Conservation (phyloP, 2,329 filamentous ascomycete genomes). For the Calonectria hawksworthii region DNA sequence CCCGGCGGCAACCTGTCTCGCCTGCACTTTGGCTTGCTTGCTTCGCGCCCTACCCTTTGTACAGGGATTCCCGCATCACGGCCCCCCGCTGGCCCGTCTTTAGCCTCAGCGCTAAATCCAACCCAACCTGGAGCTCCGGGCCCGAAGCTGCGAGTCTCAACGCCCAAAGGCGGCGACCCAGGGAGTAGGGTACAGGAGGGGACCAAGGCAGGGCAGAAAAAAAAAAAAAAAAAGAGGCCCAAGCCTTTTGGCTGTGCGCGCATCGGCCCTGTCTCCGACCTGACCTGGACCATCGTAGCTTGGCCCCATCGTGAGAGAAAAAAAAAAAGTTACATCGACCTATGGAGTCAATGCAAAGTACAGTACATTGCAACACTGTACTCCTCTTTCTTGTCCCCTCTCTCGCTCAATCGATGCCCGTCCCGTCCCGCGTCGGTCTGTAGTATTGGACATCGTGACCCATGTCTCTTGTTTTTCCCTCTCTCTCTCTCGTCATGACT, state of each 20-base stretch:
- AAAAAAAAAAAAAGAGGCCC: neutral
- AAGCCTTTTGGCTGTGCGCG: slow-evolving; percentile 3
- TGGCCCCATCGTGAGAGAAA: slow-evolving; percentile 28
- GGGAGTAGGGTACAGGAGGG: neutral
- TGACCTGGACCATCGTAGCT: slow-evolving; percentile 12
- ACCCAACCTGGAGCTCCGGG: slow-evolving; percentile 32
- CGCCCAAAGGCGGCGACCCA: slow-evolving; percentile 4
- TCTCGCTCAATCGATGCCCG: slow-evolving; percentile 12
- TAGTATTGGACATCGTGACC: slow-evolving; percentile 22
- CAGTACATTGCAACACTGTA: slow-evolving; percentile 14
- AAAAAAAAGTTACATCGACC: slow-evolving; percentile 10
- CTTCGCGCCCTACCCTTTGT: neutral
- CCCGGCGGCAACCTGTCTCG: neutral
- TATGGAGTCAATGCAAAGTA: slow-evolving; percentile 11
- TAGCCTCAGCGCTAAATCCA: slow-evolving; percentile 44
- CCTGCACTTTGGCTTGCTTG: neutral
- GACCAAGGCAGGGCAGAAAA: neutral
- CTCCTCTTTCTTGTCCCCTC: slow-evolving; percentile 10
- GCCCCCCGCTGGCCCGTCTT: slow-evolving; percentile 39
- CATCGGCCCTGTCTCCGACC: slow-evolving; percentile 24
- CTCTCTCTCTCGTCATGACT: slow-evolving; percentile 20
- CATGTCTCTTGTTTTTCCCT: slow-evolving; percentile 23
- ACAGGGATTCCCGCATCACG: slow-evolving; percentile 22
- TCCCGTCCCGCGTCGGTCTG: slow-evolving; percentile 21
- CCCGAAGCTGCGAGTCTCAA: slow-evolving; percentile 12